Conservation (phyloP, 768 basidiomycete species). For the Leccinum uliginosum region DNA sequence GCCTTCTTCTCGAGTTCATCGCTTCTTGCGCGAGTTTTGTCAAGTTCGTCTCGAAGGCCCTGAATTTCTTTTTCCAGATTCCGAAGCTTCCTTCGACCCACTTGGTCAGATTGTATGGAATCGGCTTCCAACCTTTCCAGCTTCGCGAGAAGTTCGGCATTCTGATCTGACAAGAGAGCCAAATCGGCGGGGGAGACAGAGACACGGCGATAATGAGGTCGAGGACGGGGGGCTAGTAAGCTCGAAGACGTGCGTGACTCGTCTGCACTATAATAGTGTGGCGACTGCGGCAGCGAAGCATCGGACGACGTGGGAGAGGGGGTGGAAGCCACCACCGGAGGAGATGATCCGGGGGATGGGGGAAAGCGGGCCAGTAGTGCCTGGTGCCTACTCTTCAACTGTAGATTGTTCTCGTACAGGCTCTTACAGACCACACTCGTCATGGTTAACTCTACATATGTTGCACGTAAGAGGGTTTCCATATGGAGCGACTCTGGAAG, state of each 20-base stretch:
- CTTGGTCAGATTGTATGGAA: conserved; percentile 58
- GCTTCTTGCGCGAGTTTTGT: conserved; percentile 66
- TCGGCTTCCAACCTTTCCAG: conserved; percentile 74
- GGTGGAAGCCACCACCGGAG: conserved; percentile 20
- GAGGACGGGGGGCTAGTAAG: conserved; percentile 19
- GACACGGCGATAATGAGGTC: conserved; percentile 37
- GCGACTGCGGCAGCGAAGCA: conserved; percentile 31
- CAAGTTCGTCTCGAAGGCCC: conserved; percentile 67
- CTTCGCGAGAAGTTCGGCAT: conserved; percentile 72
- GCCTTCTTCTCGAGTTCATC: conserved; percentile 69
- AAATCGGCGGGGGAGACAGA: conserved; percentile 69
- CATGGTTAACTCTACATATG: conserved; percentile 49
- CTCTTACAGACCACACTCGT: conserved; percentile 67
- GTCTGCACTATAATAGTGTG: conserved; percentile 28
- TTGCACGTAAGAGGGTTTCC: conserved; percentile 22
- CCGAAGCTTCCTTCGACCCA: conserved; percentile 64
- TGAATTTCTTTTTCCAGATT: conserved; percentile 79
- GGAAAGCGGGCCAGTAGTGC: conserved; percentile 64
- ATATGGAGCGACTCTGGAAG: background rate
- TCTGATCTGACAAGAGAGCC: conserved; percentile 73
- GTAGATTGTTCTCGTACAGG: conserved; percentile 63
- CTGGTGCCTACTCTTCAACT: conserved; percentile 68
- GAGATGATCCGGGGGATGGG: conserved; percentile 37
- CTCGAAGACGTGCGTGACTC: conserved; percentile 23
- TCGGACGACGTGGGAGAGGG: conserved; percentile 26